A percentile compares a stretch with the other conserved stretches of the same genome.
Evolutionary conservation across 257 asterid genomes (phyloP).

Genomic region (Nicotiana undulata): DNA sequence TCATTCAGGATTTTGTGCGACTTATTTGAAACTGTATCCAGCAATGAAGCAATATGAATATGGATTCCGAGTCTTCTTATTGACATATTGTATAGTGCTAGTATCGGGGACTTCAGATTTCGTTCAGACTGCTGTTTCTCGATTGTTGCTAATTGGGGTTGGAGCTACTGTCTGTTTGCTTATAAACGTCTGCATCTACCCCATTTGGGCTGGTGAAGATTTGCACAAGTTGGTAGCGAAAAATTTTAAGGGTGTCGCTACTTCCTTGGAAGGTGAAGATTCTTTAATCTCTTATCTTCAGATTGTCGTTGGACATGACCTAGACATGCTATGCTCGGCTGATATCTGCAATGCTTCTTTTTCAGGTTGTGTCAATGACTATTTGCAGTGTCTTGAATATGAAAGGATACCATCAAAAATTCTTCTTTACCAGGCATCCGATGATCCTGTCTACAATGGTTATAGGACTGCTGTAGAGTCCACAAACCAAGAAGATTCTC

Average conservation of each 20-base stretch:
- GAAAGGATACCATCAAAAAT: slow-evolving; percentile 80
- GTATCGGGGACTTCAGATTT: slow-evolving; percentile 67
- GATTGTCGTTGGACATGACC: neutral
- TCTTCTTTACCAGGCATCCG: slow-evolving; percentile 77
- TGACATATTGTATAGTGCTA: slow-evolving; percentile 75
- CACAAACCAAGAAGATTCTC: slow-evolving; percentile 85
- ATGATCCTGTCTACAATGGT: slow-evolving; percentile 88
- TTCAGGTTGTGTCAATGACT: slow-evolving; percentile 66
- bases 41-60: slow-evolving; percentile 88
- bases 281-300: neutral
- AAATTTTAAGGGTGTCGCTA: slow-evolving; percentile 73
- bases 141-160: slow-evolving; percentile 60
- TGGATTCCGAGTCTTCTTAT: slow-evolving; percentile 83
- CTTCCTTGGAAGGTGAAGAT: slow-evolving; percentile 64
- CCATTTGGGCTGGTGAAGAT: slow-evolving; percentile 97
- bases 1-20: slow-evolving; percentile 36
- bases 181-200: slow-evolving; percentile 57
- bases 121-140: slow-evolving; percentile 59
- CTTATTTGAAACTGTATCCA: slow-evolving; percentile 69
- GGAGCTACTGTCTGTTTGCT: slow-evolving; percentile 75
- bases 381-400: slow-evolving; percentile 62
- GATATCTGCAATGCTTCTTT: slow-evolving; percentile 8
- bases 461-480: slow-evolving; percentile 79
- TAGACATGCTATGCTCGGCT: slow-evolving; percentile 6
- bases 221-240: slow-evolving; percentile 79